A percentile compares a stretch with the other conserved stretches of the same genome.
phyloP scores from a whole-genome alignment of 1,284 basidiomycete species.

The Papiliotrema laurentii region DNA sequence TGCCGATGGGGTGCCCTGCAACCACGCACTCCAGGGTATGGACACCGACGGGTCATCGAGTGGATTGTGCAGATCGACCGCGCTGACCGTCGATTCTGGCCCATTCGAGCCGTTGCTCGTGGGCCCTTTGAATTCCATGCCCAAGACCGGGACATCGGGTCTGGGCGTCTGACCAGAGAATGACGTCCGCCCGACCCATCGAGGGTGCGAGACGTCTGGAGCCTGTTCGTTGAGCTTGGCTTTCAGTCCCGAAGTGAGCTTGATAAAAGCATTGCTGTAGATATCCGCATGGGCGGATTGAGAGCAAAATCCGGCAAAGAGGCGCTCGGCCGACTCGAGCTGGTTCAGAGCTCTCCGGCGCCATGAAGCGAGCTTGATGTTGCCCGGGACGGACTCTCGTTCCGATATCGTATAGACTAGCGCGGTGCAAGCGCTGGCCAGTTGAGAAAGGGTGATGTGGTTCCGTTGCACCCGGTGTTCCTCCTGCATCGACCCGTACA shows the following conservation, averaged over 20 bases:
- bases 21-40: no score
- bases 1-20: no score
- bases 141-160: no score
- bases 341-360: slow-evolving; percentile 4
- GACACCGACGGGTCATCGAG: no score
- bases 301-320: slow-evolving; percentile 1
- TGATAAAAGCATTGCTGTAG: background rate
- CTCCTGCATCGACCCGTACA: slow-evolving; percentile 1
- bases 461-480: slow-evolving; percentile 6
- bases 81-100: no score
- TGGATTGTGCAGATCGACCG: no score
- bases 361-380: slow-evolving; percentile 6
- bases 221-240: background rate
- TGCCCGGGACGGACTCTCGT: background rate
- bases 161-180: no score
- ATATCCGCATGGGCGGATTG: background rate
- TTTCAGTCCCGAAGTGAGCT: background rate
- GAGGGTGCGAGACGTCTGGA: background rate
- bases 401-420: slow-evolving; percentile 7
- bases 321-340: background rate
- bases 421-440: slow-evolving; percentile 1
- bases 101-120: no score
- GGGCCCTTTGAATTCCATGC: no score
- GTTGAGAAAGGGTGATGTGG: slow-evolving; percentile 2
- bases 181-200: background rate